These are phyloP conservation scores for Pichia sp. DNA, from an alignment of 1,139 yeast genomes.

Conservation along the genomic window DNA sequence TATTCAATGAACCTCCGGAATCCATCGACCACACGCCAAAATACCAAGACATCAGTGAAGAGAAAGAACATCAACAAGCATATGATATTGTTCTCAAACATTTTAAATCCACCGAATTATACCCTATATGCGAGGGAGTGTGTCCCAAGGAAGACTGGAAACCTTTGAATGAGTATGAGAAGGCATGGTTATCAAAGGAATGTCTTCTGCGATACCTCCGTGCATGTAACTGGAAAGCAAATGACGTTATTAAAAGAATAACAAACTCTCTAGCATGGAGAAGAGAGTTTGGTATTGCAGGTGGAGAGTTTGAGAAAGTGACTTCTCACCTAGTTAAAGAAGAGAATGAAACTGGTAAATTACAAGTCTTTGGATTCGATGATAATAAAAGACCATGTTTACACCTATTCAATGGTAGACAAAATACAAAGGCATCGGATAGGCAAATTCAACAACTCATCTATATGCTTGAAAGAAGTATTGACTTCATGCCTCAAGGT, in stretches of 20 bases:
- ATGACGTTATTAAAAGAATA: constrained; percentile 64
- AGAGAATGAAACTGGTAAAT: constrained; percentile 86
- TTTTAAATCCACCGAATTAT: constrained; percentile 35
- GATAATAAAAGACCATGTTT: constrained; percentile 82
- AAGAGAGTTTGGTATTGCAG: constrained; percentile 68
- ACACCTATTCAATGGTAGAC: constrained; percentile 81
- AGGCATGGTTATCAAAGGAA: constrained; percentile 85
- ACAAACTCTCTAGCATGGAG: constrained; percentile 41
- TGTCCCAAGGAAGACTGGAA: constrained; percentile 16
- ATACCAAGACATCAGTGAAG: constrained; percentile 26
- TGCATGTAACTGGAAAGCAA: constrained; percentile 81
- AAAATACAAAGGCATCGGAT: constrained; percentile 79
- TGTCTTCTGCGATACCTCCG: constrained; percentile 80
- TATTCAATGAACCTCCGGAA: constrained; percentile 18
- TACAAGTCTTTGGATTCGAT: constrained; percentile 80
- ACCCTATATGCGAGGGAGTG: constrained; percentile 36
- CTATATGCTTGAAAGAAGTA: constrained; percentile 82
- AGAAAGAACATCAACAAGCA: constrained; percentile 40
- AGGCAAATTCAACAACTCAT: constrained; percentile 90
- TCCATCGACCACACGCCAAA: constrained; percentile 13
- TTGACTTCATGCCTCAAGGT: constrained; percentile 91
- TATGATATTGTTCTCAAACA: constrained; percentile 52
- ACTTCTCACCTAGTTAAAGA: constrained; percentile 54
- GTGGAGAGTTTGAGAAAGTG: constrained; percentile 45
- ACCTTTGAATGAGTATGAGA: constrained; percentile 53